A percentile compares a stretch with the other conserved stretches of the same genome.
These are phyloP conservation scores for Leishmania major DNA, from an alignment of 208 protist genomes.

Conservation along the genomic window DNA sequence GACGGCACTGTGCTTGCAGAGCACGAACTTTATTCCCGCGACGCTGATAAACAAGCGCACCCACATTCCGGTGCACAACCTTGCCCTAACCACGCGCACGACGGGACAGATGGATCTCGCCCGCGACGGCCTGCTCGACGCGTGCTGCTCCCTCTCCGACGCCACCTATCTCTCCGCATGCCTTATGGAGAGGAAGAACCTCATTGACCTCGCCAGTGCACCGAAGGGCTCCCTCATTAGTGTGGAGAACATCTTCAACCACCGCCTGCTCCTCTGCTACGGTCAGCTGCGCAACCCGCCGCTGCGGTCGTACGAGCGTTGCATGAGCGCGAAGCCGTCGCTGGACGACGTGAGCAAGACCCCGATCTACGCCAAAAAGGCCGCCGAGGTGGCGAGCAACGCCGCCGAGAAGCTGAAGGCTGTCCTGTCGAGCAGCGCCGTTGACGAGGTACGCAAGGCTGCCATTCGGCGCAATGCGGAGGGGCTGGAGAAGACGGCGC, in stretches of 20 bases:
- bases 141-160: conserved; percentile 65
- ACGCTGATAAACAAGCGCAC: conserved; percentile 82
- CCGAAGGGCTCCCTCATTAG: conserved; percentile 58
- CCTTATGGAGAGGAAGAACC: conserved; percentile 71
- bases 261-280: conserved; percentile 78
- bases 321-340: conserved; percentile 56
- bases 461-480: conserved; percentile 37
- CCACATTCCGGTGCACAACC: conserved; percentile 74
- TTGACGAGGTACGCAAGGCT: conserved; percentile 40
- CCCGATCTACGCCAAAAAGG: conserved; percentile 54
- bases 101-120: conserved; percentile 41
- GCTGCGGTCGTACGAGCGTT: conserved; percentile 70
- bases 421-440: conserved; percentile 34
- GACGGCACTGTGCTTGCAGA: conserved; percentile 51
- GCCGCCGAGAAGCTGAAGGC: conserved; percentile 61
- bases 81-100: conserved; percentile 73
- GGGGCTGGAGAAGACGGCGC: conserved; percentile 59
- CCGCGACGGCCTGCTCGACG: conserved; percentile 52
- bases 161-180: conserved; percentile 68
- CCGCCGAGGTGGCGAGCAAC: conserved; percentile 48
- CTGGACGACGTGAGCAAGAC: conserved; percentile 46
- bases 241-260: conserved; percentile 79
- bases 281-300: conserved; percentile 67
- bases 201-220: conserved; percentile 65
- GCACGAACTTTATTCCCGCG: conserved; percentile 65